Percentiles rank a stretch among this genome's conserved stretches.
Conservation (phyloP, 495 filamentous ascomycete genomes). For the Xylaria bambusicola region DNA sequence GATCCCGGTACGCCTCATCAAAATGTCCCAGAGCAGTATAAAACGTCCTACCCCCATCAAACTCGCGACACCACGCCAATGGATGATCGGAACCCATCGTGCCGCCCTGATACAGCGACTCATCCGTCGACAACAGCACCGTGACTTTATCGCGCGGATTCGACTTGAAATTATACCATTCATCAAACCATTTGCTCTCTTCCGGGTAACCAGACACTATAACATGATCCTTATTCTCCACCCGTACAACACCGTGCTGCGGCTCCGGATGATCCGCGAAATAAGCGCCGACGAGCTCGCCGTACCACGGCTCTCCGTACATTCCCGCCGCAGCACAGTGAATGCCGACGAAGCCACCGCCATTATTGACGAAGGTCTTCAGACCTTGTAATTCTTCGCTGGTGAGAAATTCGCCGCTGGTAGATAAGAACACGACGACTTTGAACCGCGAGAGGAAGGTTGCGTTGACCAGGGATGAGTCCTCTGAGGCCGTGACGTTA, state of each 20-base stretch:
- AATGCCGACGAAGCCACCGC: slow-evolving; percentile 40
- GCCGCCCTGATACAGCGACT: slow-evolving; percentile 35
- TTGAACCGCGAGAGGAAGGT: slow-evolving; percentile 29
- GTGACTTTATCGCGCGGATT: slow-evolving; percentile 30
- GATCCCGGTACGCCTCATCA: slow-evolving; percentile 39
- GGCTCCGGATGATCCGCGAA: slow-evolving; percentile 41
- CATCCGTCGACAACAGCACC: slow-evolving; percentile 36
- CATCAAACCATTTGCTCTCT: slow-evolving; percentile 37
- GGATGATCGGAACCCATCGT: slow-evolving; percentile 35
- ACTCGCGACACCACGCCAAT: slow-evolving; percentile 39
- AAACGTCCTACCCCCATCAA: slow-evolving; percentile 39
- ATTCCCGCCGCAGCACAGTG: slow-evolving; percentile 41
- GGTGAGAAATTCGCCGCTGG: slow-evolving; percentile 39
- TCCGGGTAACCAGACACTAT: slow-evolving; percentile 27
- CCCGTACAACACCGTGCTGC: slow-evolving; percentile 25
- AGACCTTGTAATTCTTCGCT: slow-evolving; percentile 31
- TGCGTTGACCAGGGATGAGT: slow-evolving; percentile 32
- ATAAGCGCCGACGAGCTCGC: slow-evolving; percentile 36
- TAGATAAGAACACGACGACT: slow-evolving; percentile 40
- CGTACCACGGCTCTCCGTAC: slow-evolving; percentile 35
- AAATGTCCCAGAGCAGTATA: slow-evolving; percentile 45
- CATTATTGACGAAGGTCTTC: slow-evolving; percentile 31
- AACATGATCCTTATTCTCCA: slow-evolving; percentile 28
- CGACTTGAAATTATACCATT: slow-evolving; percentile 44
- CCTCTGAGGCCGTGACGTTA: slow-evolving; percentile 33